Base-by-base conservation (phyloP, 768 basidiomycete genomes). In the Tylopilus plumbeoviolaceoides region DNA sequence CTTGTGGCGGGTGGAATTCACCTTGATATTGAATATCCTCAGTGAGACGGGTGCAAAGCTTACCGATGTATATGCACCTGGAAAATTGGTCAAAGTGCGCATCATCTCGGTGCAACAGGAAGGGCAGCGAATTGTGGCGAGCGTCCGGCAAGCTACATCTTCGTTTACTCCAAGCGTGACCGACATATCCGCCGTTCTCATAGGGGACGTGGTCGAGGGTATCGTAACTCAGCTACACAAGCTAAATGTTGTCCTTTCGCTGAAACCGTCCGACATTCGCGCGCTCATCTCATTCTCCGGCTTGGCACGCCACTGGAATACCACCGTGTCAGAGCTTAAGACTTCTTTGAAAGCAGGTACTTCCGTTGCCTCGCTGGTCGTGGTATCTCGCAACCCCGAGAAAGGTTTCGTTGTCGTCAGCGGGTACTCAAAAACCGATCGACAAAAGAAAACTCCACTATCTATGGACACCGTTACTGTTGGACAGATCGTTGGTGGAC, bases 281-380 rank as follows among this genome's bases (percentile, higher is more conserved):
- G 93, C 91, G 0, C 77, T 98, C 23, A 72, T 98, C n/a, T 92
- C 95, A 0, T 73, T 97, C 56, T 87, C 87, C 64, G 89, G 89
- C 58, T 75, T 98, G 52, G 93, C 95, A 11, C 92, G 91, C 58
- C 82, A 87, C 58, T 82, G 89, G 33, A 76, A 73, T 27, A 67
- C 82, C n/a, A 75, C 85, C 2, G 71, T 87, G 17, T 73, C 84
- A 23, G 87, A 89, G 61, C 74, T 94, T 21, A 81, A 82, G 23
- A 70, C 72, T 3, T 68, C 72, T 8, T 71, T 98, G 44, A 82
- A 85, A 58, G 72, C 75, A 8, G 91, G 90, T 11, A 87, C 90
- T 43, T 75, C 74, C 43, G 68, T 98, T 27, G 75, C 84, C 11
- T 87, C 89, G 45, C 76, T 99, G 18, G 82, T 90, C 7, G 89